Evolutionary conservation across 768 basidiomycete species (phyloP).

Genomic region (Mycena rebaudengoi): DNA sequence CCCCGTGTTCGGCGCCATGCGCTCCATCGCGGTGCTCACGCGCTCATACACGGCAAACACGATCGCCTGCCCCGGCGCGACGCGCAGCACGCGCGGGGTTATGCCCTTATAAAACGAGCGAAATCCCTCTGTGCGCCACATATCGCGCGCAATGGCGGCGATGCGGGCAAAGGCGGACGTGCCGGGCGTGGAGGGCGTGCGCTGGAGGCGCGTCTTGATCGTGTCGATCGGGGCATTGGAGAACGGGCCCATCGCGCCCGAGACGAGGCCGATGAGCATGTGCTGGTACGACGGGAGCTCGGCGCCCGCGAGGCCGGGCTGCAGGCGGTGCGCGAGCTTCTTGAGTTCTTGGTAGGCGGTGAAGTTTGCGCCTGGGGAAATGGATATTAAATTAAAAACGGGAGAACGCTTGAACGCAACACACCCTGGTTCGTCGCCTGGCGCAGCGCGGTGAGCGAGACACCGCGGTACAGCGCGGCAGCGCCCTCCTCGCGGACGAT

Average conservation of each 20-base stretch:
- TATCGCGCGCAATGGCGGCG: conserved; percentile 81
- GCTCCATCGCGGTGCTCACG: conserved; percentile 80
- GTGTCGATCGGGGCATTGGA: conserved; percentile 97
- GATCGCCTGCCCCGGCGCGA: conserved; percentile 96
- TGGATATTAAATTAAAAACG: too few species aligned
- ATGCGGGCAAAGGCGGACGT: conserved; percentile 85
- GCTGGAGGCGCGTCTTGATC: conserved; percentile 95
- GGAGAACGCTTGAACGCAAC: too few species aligned
- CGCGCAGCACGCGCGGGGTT: conserved; percentile 93
- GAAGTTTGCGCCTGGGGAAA: conserved; percentile 95
- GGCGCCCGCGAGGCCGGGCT: conserved; percentile 75
- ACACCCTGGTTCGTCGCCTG: conserved; percentile 98
- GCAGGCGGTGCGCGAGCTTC: conserved; percentile 76
- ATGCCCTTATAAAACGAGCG: conserved; percentile 98
- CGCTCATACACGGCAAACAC: conserved; percentile 98
- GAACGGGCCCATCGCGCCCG: conserved; percentile 98
- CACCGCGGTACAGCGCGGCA: conserved; percentile 88
- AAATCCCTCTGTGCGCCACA: conserved; percentile 93
- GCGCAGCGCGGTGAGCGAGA: conserved; percentile 89
- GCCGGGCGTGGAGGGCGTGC: conserved; percentile 76
- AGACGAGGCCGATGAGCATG: conserved; percentile 93
- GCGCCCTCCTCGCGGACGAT: conserved; percentile 94
- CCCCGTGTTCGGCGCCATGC: conserved; percentile 58
- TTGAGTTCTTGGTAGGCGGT: conserved; percentile 98
- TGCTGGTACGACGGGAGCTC: conserved; percentile 96